These are phyloP conservation scores for Phyllosticta citrichinensis DNA, from an alignment of 2,329 filamentous ascomycete genomes.

Conservation along the genomic window DNA sequence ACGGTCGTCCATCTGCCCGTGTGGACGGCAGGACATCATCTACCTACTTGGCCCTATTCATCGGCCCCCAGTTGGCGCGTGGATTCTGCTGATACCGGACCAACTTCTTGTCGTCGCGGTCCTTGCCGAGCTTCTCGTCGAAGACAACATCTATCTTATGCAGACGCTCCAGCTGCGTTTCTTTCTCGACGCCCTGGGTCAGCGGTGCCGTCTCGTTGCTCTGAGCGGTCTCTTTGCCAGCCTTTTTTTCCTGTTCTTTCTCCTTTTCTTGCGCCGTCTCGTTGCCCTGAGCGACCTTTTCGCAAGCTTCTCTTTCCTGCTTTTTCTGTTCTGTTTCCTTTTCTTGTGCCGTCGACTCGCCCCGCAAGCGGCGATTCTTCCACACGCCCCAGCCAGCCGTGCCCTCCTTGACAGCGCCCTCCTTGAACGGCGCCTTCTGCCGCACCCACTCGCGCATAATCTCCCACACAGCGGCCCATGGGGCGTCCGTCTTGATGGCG, in stretches of 20 bases:
- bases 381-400: slow-evolving; percentile 65
- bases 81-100: slow-evolving; percentile 88
- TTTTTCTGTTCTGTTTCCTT: too few species aligned
- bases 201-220: background rate
- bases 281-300: too few species aligned
- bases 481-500: slow-evolving; percentile 87
- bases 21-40: too few species aligned
- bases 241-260: slow-evolving; percentile 27
- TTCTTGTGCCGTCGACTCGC: slow-evolving; percentile 15
- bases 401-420: slow-evolving; percentile 57
- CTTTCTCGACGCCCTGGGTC: background rate
- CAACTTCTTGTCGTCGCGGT: slow-evolving; percentile 54
- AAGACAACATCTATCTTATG: slow-evolving; percentile 57
- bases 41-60: slow-evolving; percentile 43
- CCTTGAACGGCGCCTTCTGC: slow-evolving; percentile 69
- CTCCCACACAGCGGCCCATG: slow-evolving; percentile 84
- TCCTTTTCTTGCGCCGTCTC: slow-evolving; percentile 20
- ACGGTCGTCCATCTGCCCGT: too few species aligned
- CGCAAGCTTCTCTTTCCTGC: slow-evolving; percentile 16
- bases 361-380: slow-evolving; percentile 24
- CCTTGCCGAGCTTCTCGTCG: slow-evolving; percentile 66
- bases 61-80: slow-evolving; percentile 85
- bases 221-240: slow-evolving; percentile 10
- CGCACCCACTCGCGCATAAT: slow-evolving; percentile 86
- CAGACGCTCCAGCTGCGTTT: background rate